Percentiles rank a stretch among this genome's conserved stretches.
phyloP scores from a whole-genome alignment of 2,329 filamentous ascomycete genomes.

The Cryoendolithus antarcticus region DNA sequence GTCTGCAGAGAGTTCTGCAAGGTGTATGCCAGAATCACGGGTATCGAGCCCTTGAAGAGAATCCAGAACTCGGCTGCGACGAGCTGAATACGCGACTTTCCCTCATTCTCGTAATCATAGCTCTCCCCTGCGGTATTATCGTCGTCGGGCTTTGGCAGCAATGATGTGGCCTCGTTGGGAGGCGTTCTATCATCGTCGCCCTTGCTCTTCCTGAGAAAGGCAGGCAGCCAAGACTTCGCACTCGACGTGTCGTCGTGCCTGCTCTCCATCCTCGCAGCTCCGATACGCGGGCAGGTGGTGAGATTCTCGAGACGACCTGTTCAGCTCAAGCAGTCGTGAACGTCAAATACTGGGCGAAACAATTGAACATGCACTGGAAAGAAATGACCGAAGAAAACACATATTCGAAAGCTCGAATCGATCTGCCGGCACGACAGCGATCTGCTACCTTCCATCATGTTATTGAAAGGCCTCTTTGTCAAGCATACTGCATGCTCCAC shows the following conservation, averaged over 20 bases:
- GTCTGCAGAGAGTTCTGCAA: constrained; percentile 81
- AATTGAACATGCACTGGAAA: no score
- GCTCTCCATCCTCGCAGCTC: constrained; percentile 13
- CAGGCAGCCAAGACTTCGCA: constrained; percentile 17
- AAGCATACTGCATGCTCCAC: no score
- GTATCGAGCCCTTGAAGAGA: constrained; percentile 56
- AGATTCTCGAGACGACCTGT: no score
- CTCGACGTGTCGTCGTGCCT: constrained; percentile 12
- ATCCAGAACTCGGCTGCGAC: constrained; percentile 51
- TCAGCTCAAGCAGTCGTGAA: no score
- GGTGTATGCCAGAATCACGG: constrained; percentile 73
- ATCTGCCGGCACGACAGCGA: no score
- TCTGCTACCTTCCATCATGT: no score
- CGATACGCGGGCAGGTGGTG: no score
- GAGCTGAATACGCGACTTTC: constrained; percentile 23
- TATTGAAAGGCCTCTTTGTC: no score
- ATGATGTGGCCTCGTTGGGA: constrained; percentile 31
- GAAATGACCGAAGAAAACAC: no score
- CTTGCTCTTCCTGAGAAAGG: constrained; percentile 8
- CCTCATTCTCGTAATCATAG: constrained; percentile 26
- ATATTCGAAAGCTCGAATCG: no score
- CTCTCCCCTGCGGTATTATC: constrained; percentile 25
- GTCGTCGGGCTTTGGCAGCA: constrained; percentile 25
- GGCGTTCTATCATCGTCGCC: constrained; percentile 7
- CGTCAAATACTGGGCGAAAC: no score